Evolutionary conservation across 2,329 filamentous ascomycete species (phyloP), one percentile per base, ranked within the genome.

Genomic region (Sordariomycetes sp.): DNA sequence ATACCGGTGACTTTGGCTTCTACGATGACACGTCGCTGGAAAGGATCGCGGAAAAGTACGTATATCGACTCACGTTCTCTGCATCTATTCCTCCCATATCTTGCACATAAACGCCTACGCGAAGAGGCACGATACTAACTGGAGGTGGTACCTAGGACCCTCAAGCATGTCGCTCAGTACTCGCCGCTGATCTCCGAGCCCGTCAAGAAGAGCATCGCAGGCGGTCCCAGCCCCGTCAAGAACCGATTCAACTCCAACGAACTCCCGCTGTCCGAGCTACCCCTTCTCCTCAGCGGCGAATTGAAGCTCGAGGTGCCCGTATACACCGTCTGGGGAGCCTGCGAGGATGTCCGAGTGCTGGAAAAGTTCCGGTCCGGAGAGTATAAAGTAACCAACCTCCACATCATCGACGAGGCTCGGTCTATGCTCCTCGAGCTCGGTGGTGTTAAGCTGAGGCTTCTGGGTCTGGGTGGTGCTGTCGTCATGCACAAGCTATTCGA

Each of bases 401-500:
- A 96, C 77, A 96, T 99, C 68, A 96, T 99, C 65, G 94, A 99
- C 64, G 94, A 99, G 76, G 91, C 94, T 56, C 92, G 92, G 70
- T 97, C 94, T 42, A 89, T 95, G 77, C 78, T 99, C 64, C 80
- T 99, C 59, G 94, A 99, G 73, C 79, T 97, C 60, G 94, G 92
- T 58, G 94, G 94, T 58, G 90, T 99, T 57, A 97, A 97, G 80
- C 83, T 99, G 62, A 88, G 94, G 66, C 80, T 99, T 54, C 82
- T 99, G 34, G 94, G 94, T 61, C 79, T 99, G 36, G 94, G 94
- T 62, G 94, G 94, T 65, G 94, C 94, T 7, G 92, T 99, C 5
- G 94, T 99, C 60, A 99, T 99, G 90, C 94, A 99, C 79, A 99
- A 99, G 79, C 82, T 99, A 20, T 99, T 99, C 67, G 94, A 99